Conservation (phyloP, 257 asterid genomes). For the Catharanthus roseus region DNA sequence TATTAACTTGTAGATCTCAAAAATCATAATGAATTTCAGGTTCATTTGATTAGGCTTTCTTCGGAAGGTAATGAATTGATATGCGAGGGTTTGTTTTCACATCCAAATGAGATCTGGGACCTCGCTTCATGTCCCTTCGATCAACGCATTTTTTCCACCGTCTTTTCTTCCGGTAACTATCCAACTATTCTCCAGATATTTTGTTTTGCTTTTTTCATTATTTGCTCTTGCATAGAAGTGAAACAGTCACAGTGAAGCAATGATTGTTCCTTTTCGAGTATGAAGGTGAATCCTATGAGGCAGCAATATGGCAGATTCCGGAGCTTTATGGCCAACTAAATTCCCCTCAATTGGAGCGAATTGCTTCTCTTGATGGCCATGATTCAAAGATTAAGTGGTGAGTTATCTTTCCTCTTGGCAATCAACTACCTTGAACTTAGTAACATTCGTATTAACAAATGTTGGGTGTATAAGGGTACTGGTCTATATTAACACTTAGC, state of each 20-base stretch:
- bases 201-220: not conserved
- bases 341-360: slow-evolving; percentile 82
- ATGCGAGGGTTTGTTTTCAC: slow-evolving; percentile 93
- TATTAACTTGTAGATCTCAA: slow-evolving; percentile 15
- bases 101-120: slow-evolving; percentile 94
- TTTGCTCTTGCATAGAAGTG: not conserved
- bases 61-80: slow-evolving; percentile 73
- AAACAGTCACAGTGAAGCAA: not conserved
- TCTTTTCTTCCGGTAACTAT: slow-evolving; percentile 68
- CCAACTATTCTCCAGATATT: too few relatives aligned
- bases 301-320: slow-evolving; percentile 94
- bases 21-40: slow-evolving; percentile 39
- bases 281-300: slow-evolving; percentile 82
- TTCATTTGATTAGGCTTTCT: slow-evolving; percentile 83
- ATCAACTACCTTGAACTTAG: not conserved
- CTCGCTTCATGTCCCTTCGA: slow-evolving; percentile 91
- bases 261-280: slow-evolving; percentile 12
- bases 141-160: slow-evolving; percentile 90
- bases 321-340: slow-evolving; percentile 93
- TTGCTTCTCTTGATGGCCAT: slow-evolving; percentile 85
- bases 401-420: slow-evolving; percentile 5
- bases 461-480: too few relatives aligned
- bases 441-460: not conserved
- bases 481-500: too few relatives aligned
- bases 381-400: slow-evolving; percentile 75